These are phyloP conservation scores for Brasilioporus rufonigricans DNA, from an alignment of 768 basidiomycete species.

Conservation along the genomic window DNA sequence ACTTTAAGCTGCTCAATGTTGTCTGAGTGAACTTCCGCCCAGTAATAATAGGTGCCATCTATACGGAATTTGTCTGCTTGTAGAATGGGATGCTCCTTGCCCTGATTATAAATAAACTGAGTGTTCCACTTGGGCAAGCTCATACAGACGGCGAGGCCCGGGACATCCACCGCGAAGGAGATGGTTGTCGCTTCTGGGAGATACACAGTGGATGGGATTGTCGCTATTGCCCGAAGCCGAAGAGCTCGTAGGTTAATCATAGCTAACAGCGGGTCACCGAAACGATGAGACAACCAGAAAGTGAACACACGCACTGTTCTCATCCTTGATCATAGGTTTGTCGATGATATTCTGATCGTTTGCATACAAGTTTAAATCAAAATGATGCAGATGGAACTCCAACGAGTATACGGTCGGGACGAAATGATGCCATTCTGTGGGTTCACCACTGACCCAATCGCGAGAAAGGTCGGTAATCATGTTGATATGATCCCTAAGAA, in stretches of 20 bases:
- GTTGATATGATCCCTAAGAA: slow-evolving; percentile 91
- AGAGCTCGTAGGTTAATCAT: slow-evolving; percentile 66
- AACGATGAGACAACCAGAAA: not conserved
- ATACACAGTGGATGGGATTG: slow-evolving; percentile 70
- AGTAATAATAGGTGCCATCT: slow-evolving; percentile 74
- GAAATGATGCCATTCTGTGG: slow-evolving; percentile 77
- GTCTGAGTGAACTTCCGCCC: slow-evolving; percentile 60
- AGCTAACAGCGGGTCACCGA: slow-evolving; percentile 43
- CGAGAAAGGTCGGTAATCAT: slow-evolving; percentile 91
- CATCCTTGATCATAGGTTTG: slow-evolving; percentile 74
- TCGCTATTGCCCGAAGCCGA: slow-evolving; percentile 46
- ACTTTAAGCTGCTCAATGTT: slow-evolving; percentile 78
- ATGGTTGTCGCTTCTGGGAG: slow-evolving; percentile 67
- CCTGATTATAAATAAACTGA: slow-evolving; percentile 63
- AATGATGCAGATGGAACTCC: slow-evolving; percentile 70
- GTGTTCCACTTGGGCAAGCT: slow-evolving; percentile 90
- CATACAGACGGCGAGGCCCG: slow-evolving; percentile 56
- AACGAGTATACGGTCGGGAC: slow-evolving; percentile 78
- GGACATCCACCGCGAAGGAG: slow-evolving; percentile 59
- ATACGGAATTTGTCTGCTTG: slow-evolving; percentile 54
- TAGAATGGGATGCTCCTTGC: slow-evolving; percentile 60
- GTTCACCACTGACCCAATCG: slow-evolving; percentile 87
- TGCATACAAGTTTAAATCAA: slow-evolving; percentile 74
- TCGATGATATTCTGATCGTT: slow-evolving; percentile 98
- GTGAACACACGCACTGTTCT: slow-evolving; percentile 61